Evolutionary conservation across 2,329 filamentous ascomycete genomes (phyloP).

Genomic region (Capronia coronata): DNA sequence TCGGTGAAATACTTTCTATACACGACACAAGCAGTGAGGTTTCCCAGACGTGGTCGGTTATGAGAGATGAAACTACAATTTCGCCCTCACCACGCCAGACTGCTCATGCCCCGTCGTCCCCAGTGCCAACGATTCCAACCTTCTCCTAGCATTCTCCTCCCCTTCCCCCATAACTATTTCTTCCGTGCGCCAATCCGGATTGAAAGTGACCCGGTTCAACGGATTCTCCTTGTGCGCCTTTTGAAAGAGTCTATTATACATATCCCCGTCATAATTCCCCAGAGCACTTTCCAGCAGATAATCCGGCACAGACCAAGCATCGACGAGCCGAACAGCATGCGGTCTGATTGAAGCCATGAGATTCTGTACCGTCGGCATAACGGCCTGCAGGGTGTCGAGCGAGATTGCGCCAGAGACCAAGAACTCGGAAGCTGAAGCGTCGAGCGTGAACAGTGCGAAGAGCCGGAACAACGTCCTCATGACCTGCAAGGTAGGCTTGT

Average conservation of each 20-base stretch:
- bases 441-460: constrained; percentile 45
- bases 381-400: constrained; percentile 36
- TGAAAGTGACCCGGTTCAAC: constrained; percentile 47
- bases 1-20: too few species aligned
- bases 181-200: constrained; percentile 44
- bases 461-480: constrained; percentile 43
- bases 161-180: constrained; percentile 46
- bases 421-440: constrained; percentile 42
- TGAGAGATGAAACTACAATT: too few species aligned
- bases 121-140: constrained; percentile 23
- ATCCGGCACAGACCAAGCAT: constrained; percentile 49
- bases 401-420: constrained; percentile 40
- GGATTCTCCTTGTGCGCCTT: constrained; percentile 48
- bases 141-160: constrained; percentile 30
- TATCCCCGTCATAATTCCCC: constrained; percentile 47
- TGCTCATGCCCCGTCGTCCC: constrained; percentile 24
- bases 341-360: constrained; percentile 46
- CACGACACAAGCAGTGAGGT: too few species aligned
- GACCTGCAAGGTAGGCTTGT: constrained; percentile 29
- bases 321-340: constrained; percentile 48
- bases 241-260: constrained; percentile 50
- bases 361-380: constrained; percentile 40
- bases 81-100: constrained; percentile 8
- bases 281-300: constrained; percentile 48
- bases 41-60: too few species aligned